phyloP scores from a whole-genome alignment of 257 asterid genomes.

The Solanum commersonii region DNA sequence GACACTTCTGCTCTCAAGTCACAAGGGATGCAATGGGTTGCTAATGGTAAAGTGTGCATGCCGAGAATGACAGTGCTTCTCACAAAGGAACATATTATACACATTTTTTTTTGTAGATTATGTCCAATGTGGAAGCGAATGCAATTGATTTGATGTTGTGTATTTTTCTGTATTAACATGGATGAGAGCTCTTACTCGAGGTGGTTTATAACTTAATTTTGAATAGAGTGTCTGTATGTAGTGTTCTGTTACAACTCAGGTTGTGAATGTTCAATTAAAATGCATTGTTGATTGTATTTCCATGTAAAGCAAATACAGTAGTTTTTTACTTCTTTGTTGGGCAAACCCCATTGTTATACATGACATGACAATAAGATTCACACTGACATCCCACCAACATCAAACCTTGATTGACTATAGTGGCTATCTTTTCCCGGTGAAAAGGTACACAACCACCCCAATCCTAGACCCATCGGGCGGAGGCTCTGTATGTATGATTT shows the following conservation, averaged over 20 bases:
- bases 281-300: neutral
- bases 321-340: neutral
- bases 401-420: neutral
- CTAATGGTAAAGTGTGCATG: neutral
- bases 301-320: neutral
- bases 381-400: neutral
- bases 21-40: neutral
- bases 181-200: neutral
- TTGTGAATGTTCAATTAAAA: neutral
- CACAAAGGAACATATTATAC: neutral
- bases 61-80: neutral
- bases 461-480: constrained; percentile 44
- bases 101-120: neutral
- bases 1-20: neutral
- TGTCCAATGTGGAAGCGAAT: neutral
- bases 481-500: constrained; percentile 24
- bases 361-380: neutral
- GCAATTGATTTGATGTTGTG: neutral
- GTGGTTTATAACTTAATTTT: neutral
- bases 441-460: constrained; percentile 44
- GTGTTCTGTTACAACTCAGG: neutral
- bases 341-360: neutral
- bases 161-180: neutral
- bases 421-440: constrained; percentile 4
- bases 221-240: neutral